These are phyloP conservation scores for Lactarius quietus DNA, from an alignment of 768 basidiomycete species.

Conservation along the genomic window DNA sequence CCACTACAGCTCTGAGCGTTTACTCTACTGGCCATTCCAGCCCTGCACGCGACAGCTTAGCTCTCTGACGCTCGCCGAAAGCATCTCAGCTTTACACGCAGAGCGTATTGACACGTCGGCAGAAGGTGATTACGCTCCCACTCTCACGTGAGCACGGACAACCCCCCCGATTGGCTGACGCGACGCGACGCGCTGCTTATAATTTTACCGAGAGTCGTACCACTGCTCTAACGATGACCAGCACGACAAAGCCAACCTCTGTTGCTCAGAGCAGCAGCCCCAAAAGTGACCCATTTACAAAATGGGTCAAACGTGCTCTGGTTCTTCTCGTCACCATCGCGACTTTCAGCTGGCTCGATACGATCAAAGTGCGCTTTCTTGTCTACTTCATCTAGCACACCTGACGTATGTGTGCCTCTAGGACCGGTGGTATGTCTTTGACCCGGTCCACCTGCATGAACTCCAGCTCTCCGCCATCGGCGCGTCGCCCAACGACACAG, in stretches of 20 bases:
- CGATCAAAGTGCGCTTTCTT: constrained; percentile 17
- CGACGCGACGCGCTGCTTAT: not conserved
- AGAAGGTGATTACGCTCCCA: not conserved
- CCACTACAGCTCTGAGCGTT: not conserved
- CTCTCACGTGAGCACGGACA: not conserved
- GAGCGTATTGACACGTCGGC: not conserved
- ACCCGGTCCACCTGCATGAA: constrained; percentile 65
- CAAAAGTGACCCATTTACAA: constrained; percentile 17
- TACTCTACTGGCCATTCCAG: not conserved
- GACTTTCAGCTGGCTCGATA: constrained; percentile 23
- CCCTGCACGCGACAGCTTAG: not conserved
- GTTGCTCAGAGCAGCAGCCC: not conserved
- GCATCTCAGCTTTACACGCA: no score
- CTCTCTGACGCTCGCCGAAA: not conserved
- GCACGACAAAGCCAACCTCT: constrained; percentile 2
- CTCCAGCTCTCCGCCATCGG: constrained; percentile 74
- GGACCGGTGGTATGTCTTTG: constrained; percentile 87
- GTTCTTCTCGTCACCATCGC: constrained; percentile 10
- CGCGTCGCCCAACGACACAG: constrained; percentile 57
- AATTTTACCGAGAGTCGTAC: not conserved
- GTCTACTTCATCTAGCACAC: not conserved
- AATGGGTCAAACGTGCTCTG: constrained; percentile 12
- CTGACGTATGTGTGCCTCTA: constrained; percentile 32
- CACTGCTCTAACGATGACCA: not conserved
- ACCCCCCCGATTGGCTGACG: not conserved